Base-by-base conservation (phyloP, 129 eudicot species). In the Tagetes patula region DNA sequence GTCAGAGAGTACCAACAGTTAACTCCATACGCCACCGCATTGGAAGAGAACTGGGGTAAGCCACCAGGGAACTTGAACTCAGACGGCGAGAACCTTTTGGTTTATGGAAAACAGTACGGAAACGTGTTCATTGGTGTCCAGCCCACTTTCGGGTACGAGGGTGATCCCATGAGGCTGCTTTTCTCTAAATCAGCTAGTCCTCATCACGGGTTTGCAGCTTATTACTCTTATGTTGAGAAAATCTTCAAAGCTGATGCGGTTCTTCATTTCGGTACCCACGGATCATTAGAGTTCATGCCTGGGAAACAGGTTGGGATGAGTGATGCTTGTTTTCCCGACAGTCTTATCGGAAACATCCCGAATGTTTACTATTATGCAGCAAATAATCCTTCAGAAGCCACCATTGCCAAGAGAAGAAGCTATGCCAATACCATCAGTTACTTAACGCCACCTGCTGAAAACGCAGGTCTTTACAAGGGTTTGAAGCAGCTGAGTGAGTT, bases 291-390 rank as follows among this genome's bases (percentile, higher is more conserved):
- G 65, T 95, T 95, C 87, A 95, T 95, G 99, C 99, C 99, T 8
- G 99, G 99, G 7, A 95, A 95, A 47, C 99, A 91, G 54, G 99
- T 95, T 3, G 99, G 99, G 48, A 95, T 95, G 99, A 95, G 99
- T 47, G 99, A 95, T 45, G 91, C 78, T 69, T 95, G 99, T 79
- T 95, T 45, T 50, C 97, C 99, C 0, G 97, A 95, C 69, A 95
- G 99, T 79, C 91, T 95, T 0, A 95, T 95, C 30, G 97, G 99
- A 48, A 91, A 95, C 84, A 88, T 95, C 53, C 99, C 99, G 3
- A 95, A 95, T 65, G 84, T 95, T 36, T 95, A 95, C 62, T 95
- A 95, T 52, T 95, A 95, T 39, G 99, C 99, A 14, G 99, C 99
- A 2, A 95, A 95, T 70, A 95, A 95, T 65, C 99, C 99, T 5